These are phyloP conservation scores for Microdochium bolleyi DNA, from an alignment of 2,329 filamentous ascomycete species.

Conservation along the genomic window DNA sequence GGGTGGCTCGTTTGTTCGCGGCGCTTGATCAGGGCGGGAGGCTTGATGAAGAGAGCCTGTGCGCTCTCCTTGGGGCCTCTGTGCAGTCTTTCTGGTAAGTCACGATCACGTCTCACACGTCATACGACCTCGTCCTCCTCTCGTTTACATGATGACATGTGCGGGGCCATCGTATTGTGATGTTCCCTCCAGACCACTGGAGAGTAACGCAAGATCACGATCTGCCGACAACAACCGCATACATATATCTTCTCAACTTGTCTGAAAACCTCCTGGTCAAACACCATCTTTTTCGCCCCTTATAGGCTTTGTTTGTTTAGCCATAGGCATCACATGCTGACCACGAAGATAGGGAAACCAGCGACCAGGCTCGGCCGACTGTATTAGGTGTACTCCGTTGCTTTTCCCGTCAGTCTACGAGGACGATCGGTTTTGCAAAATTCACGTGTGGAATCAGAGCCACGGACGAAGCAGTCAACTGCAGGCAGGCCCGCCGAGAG, in stretches of 20 bases:
- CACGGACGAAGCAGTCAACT: too few relatives aligned
- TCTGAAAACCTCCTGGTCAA: conserved; percentile 34
- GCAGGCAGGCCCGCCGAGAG: too few relatives aligned
- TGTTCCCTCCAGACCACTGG: not conserved
- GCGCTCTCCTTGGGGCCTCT: not conserved
- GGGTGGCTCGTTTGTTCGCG: not conserved
- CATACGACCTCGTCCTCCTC: too few relatives aligned
- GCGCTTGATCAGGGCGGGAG: not conserved
- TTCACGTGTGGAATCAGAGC: too few relatives aligned
- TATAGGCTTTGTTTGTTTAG: not conserved
- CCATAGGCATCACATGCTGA: not conserved
- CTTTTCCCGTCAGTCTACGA: too few relatives aligned
- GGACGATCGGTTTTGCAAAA: too few relatives aligned
- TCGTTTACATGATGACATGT: conserved; percentile 38
- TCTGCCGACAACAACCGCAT: conserved; percentile 57
- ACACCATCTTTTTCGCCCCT: not conserved
- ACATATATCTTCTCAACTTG: conserved; percentile 56
- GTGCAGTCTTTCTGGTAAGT: conserved; percentile 1
- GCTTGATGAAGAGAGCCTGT: too few relatives aligned
- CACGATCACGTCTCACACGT: too few relatives aligned
- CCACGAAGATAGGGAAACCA: not conserved
- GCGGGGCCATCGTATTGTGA: conserved; percentile 40
- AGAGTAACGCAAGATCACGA: not conserved
- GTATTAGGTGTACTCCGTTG: too few relatives aligned
- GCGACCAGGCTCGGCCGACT: not conserved